Conservation (phyloP, 2,329 filamentous ascomycete genomes). For the Exophiala bonariae region DNA sequence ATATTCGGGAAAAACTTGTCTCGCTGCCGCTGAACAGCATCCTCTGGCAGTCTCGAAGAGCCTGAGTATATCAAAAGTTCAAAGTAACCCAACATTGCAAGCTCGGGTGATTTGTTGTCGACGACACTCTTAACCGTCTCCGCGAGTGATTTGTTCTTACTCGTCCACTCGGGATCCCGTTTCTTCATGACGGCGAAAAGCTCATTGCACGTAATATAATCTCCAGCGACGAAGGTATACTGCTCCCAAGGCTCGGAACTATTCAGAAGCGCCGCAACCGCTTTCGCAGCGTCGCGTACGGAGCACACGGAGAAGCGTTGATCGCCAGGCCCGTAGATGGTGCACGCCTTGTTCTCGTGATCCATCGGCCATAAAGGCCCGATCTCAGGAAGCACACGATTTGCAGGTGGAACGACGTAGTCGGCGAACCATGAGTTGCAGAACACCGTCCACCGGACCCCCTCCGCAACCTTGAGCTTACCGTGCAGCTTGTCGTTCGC, state of each 20-base stretch:
- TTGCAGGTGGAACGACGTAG: constrained; percentile 7
- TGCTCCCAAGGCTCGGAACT: constrained; percentile 45
- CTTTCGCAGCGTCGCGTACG: constrained; percentile 11
- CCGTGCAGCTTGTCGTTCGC: constrained; percentile 1
- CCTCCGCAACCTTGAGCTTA: neutral
- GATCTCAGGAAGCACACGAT: constrained; percentile 8
- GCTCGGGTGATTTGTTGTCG: constrained; percentile 1
- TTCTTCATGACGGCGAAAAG: constrained; percentile 12
- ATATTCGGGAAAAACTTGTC: constrained; percentile 8
- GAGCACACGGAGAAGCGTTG: constrained; percentile 4
- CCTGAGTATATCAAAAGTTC: constrained; percentile 12
- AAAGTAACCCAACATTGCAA: constrained; percentile 3
- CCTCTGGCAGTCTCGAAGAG: constrained; percentile 8
- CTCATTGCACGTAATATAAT: constrained; percentile 56
- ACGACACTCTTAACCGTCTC: neutral
- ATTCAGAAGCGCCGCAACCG: constrained; percentile 7
- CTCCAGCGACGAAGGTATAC: constrained; percentile 60
- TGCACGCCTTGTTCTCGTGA: constrained; percentile 10
- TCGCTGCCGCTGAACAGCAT: constrained; percentile 6
- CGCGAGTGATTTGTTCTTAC: constrained; percentile 1
- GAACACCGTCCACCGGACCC: constrained; percentile 6
- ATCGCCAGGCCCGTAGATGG: constrained; percentile 12
- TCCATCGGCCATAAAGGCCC: constrained; percentile 8
- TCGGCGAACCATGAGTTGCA: constrained; percentile 16
- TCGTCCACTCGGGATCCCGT: constrained; percentile 14